Base-by-base conservation (phyloP, 2,329 filamentous ascomycete genomes). In the Aspergillus sp. region DNA sequence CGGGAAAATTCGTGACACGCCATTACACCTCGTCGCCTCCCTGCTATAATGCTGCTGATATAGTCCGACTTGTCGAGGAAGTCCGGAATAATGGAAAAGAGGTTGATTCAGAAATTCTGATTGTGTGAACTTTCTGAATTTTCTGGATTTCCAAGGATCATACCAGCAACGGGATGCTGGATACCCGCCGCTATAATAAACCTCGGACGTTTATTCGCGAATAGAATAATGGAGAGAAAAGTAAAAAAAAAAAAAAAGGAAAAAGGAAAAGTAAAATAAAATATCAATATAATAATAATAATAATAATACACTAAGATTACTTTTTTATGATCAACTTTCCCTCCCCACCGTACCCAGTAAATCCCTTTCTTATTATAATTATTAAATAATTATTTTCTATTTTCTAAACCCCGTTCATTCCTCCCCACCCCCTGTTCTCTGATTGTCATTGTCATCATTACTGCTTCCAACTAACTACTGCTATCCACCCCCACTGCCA, bases 331-430 rank as follows among this genome's bases (percentile, higher is more conserved):
- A 45, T 35, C 32, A 19, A 14, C 30, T 35, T 41, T 53, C 57
- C 22, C 55, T 57, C 59, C 58, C 59, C 26, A 30, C 44, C 49
- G 30, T 22, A 45, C 49, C 57, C 52, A 55, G 44, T 45, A 54
- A 51, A 55, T 53, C 16, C 16, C n/a, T 35, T 35, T 38, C 1
- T 38, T 16, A 7, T 38, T 38, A 16, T 7, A 16, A n/a, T 38
- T 9, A 30, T 10, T 8, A 26, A 24, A 24, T 4, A 24, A 24
- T 4, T 4, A 7, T 45, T 53, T 44, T 51, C 44, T 22, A 22
- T 50, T 58, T 57, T 61, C 56, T 58, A 61, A 61, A 61, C 59
- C 54, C 53, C 49, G 47, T 56, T 51, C 46, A 44, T 33, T 20
- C 43, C 45, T 45, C 49, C 45, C 16, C 46, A 22, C 47, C 54